Base-by-base conservation (phyloP, 75 land plant genomes). In the Cryptomeria japonica region DNA sequence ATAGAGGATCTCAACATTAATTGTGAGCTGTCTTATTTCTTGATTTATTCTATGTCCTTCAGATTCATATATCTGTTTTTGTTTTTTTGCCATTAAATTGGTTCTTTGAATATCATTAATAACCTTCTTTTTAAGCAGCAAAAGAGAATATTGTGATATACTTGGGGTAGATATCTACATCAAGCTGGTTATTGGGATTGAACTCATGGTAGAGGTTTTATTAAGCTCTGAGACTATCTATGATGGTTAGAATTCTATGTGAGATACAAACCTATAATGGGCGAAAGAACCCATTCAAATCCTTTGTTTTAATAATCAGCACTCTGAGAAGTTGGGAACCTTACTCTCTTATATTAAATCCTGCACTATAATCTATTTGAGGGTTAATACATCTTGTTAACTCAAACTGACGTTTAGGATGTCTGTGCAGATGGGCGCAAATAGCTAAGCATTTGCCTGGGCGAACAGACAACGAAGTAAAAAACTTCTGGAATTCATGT, bases 401-500 rank as follows among this genome's bases (percentile, higher is more conserved):
- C 19, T 80, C 70, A 85, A 44, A 39, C 46, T 51, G 32, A 38
- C 42, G 31, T 38, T 85, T 85, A 39, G 37, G 44, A 28, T 18
- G 9, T 32, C 18, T 84, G n/a, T 41, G 89, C 19, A 87, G 88
- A 58, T 87, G 89, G 88, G 87, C 89, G 3, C 89, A 88, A 46
- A 88, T 88, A 34, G 89, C 79, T 18, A 56, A 56, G 47, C 88
- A 87, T 51, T 68, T 88, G 31, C 89, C 89, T 51, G 88, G 89
- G 38, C 10, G 88, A 58, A 87, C 89, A 22, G 89, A 88, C 49
- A 88, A 88, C 36, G 89, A 88, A 39, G 86, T 86, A 10, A 88
- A 88, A 46, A 88, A 88, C 53, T 88, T 88, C 51, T 88, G 89
- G 89, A 88, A 88, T 70, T 88, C 89, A 18, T 88, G 77, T 44